Evolutionary conservation across 768 basidiomycete genomes (phyloP), one percentile per base, ranked within the genome.

Genomic region (Kwoniella mangroviensis): DNA sequence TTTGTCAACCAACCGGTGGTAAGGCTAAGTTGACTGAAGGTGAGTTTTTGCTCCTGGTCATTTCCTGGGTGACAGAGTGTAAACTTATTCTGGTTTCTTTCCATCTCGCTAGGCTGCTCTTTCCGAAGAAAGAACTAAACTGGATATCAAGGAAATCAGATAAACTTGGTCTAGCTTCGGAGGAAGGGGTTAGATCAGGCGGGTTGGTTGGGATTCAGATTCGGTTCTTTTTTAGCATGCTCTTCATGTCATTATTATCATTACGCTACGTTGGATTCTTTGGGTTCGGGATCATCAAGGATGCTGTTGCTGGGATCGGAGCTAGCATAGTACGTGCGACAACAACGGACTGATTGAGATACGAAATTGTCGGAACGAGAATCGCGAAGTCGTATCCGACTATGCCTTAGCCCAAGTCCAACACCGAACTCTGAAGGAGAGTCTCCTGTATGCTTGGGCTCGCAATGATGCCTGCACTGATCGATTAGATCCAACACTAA

Each of bases 1-100:
- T 99, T 77, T 98, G 95, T 89, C 96, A 98, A 84, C 96, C 96
- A 64, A 96, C 94, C 42, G 95, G 97, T 86, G 97, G 97, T 86
- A 96, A 91, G 87, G 95, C 95, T 75, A 90, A 94, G 82, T 86
- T 99, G 85, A 98, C 96, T 66, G 97, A 99, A 87, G 97, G 96
- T 97, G 82, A 78, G 91, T 85, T 22, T 12, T 52, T 17, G 4
- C 34, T 34, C 34, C 34, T 49, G 63, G 58, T 3, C n/a, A 12
- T 28, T 4, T 19, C 56, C 26, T 53, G 42, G 22, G 2, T 7
- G 19, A 5, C 1, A 15, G 15, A 22, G 34, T 34, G 34, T 42
- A n/a, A 53, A 4, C 34, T 52, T 63, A 19, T 11, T 60, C 41
- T 56, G 19, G 52, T 57, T 62, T 58, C 11, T 19, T 24, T 40